Evolutionary conservation across 352 stramenopile genomes (phyloP).

Genomic region (Pseudoperonospora humuli): DNA sequence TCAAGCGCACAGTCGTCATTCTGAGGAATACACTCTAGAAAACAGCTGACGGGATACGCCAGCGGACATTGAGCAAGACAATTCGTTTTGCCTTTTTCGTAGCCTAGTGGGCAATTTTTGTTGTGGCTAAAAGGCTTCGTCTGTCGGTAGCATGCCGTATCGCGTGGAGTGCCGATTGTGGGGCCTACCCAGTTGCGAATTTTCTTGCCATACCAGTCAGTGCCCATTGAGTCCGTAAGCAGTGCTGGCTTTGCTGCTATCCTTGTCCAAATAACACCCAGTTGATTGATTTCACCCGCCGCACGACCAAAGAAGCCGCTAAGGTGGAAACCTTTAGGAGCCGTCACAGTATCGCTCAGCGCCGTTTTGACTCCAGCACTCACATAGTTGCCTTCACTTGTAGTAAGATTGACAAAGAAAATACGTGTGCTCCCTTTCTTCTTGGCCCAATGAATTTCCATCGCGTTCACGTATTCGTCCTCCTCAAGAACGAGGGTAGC

Average conservation of each 20-base stretch:
- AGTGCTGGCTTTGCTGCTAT: constrained; percentile 4
- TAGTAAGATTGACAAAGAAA: constrained; percentile 18
- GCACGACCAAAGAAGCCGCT: constrained; percentile 20
- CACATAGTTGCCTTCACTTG: constrained; percentile 7
- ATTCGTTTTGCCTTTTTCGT: background rate
- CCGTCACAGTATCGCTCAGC: constrained; percentile 1
- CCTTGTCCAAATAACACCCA: constrained; percentile 23
- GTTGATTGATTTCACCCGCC: constrained; percentile 9
- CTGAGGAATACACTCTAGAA: constrained; percentile 51
- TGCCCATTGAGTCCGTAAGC: constrained; percentile 19
- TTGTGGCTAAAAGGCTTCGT: constrained; percentile 2
- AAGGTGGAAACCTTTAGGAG: constrained; percentile 17
- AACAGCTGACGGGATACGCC: constrained; percentile 46
- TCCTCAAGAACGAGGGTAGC: constrained; percentile 1
- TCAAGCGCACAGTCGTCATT: constrained; percentile 42
- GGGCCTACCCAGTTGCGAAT: constrained; percentile 27
- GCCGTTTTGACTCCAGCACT: constrained; percentile 10
- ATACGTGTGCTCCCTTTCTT: constrained; percentile 1
- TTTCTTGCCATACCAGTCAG: constrained; percentile 16
- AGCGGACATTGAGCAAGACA: constrained; percentile 34
- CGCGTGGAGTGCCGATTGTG: constrained; percentile 4
- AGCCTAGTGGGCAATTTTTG: constrained; percentile 10
- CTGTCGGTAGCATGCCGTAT: constrained; percentile 16
- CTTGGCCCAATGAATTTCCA: constrained; percentile 23
- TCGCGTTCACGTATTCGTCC: constrained; percentile 13